Percentiles rank a stretch among this genome's conserved stretches.
Evolutionary conservation across 805 yeast genomes (phyloP).

Genomic region (Maudiozyma barnettii): DNA sequence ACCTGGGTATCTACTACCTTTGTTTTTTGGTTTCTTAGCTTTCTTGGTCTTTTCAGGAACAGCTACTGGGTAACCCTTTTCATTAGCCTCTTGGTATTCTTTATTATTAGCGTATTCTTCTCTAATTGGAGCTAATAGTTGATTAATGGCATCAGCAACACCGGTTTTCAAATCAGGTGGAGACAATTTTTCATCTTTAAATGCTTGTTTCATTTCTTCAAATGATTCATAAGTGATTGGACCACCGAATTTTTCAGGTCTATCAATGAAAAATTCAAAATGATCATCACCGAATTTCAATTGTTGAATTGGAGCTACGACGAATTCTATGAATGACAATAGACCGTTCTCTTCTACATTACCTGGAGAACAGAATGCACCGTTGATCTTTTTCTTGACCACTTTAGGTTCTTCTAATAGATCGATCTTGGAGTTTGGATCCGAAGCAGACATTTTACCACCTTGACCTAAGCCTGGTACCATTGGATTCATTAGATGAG

Average conservation of each 20-base stretch:
- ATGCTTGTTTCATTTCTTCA: conserved; percentile 63
- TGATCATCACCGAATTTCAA: conserved; percentile 50
- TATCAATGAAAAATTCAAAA: conserved; percentile 63
- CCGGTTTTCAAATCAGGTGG: conserved; percentile 95
- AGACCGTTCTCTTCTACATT: conserved; percentile 84
- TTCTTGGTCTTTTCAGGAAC: conserved; percentile 50
- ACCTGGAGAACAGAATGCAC: conserved; percentile 96
- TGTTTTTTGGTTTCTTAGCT: conserved; percentile 72
- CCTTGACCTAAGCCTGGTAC: conserved; percentile 96
- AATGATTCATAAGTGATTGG: conserved; percentile 63
- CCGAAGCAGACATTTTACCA: conserved; percentile 98
- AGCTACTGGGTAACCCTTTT: conserved; percentile 77
- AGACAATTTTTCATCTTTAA: conserved; percentile 60
- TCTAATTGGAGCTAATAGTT: conserved; percentile 74
- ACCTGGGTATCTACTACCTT: conserved; percentile 89
- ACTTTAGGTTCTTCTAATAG: conserved; percentile 78
- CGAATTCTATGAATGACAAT: conserved; percentile 74
- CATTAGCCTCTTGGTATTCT: conserved; percentile 68
- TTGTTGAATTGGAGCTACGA: conserved; percentile 77
- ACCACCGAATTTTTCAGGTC: conserved; percentile 98
- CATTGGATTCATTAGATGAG: conserved; percentile 97
- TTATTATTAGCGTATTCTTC: conserved; percentile 49
- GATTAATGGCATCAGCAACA: conserved; percentile 76
- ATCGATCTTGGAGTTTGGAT: conserved; percentile 96
- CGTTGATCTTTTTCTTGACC: conserved; percentile 81